Evolutionary conservation across 2,329 filamentous ascomycete genomes (phyloP).

Genomic region (Aspergillus sp.): DNA sequence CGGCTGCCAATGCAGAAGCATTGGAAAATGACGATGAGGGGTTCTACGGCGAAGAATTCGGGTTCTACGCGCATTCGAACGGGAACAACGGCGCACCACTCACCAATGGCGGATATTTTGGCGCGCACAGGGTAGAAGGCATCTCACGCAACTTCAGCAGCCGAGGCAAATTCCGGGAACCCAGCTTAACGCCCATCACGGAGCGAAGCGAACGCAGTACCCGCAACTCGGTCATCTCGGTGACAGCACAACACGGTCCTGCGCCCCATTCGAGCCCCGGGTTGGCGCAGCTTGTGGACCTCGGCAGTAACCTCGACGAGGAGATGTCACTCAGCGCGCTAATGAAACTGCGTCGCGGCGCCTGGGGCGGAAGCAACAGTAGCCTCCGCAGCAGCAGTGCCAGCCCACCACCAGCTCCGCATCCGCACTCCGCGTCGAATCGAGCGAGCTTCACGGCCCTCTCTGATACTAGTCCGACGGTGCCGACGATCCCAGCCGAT

Average conservation of each 20-base stretch:
- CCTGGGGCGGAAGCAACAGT: conserved; percentile 73
- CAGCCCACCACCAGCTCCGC: conserved; percentile 33
- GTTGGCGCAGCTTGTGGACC: conserved; percentile 63
- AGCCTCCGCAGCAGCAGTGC: conserved; percentile 53
- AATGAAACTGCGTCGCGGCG: conserved; percentile 62
- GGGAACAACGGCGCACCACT: conserved; percentile 49
- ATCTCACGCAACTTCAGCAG: conserved; percentile 62
- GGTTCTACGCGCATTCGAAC: conserved; percentile 67
- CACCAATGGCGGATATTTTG: conserved; percentile 82
- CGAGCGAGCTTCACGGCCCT: conserved; percentile 28
- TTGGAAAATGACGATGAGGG: conserved; percentile 87
- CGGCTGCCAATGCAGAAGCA: conserved; percentile 87
- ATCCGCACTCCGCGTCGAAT: conserved; percentile 17
- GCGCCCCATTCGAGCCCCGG: conserved; percentile 58
- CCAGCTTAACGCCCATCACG: conserved; percentile 91
- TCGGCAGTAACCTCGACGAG: conserved; percentile 49
- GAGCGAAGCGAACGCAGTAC: conserved; percentile 95
- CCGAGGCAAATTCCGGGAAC: conserved; percentile 67
- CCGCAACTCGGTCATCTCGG: conserved; percentile 77
- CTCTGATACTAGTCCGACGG: conserved; percentile 25
- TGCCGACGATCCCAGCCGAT: conserved; percentile 14
- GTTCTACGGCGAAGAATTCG: conserved; percentile 94
- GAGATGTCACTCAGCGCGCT: conserved; percentile 68
- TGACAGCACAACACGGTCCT: conserved; percentile 47
- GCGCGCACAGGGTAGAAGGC: conserved; percentile 58